Base-by-base conservation (phyloP, 2,329 filamentous ascomycete species). In the Pezicula rhizophila region DNA sequence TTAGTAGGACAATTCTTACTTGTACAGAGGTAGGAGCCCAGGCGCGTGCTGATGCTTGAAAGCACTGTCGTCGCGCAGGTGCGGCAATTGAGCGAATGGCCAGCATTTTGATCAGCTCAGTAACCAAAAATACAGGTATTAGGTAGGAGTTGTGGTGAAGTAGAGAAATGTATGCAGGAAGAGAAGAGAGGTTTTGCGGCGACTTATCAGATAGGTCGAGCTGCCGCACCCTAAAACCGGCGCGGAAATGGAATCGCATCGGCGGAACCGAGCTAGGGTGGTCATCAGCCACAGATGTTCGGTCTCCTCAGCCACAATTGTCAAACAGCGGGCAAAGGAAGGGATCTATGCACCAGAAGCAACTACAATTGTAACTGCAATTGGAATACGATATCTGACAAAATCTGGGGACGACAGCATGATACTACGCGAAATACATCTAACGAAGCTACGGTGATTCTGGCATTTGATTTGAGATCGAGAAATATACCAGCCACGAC, bases 21-120 rank as follows among this genome's bases (percentile, higher is more conserved):
- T 84, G 80, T 60, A 77, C 60, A 49, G 72, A 68, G 48, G 73
- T 60, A 53, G 71, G 66, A 57, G 68, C 69, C 58, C 72, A 71
- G 51, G 74, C 76, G 68, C 79, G 78, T 63, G 78, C 75, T 65
- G 81, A 78, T 64, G 80, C 78, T 70, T 85, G 84, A 70, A 91
- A 74, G 78, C 82, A 88, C 76, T 95, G 88, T 72, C 79, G 74
- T 70, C 87, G 81, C 70, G 82, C 80, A 66, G 88, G 85, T 65
- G 80, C 80, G 70, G 84, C 82, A 70, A 91, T 80, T 64, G 84
- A 82, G 74, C 89, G 85, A 69, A 87, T 76, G 72, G 87, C 84
- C 73, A 95, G 77, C 90, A 96, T 96, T 66, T 68, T 86, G 77
- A 71, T 60, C n/a, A 48, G 49, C 45, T 33, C 38, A 44, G 47